phyloP scores from a whole-genome alignment of 129 eudicot genomes.

The Flaveria ramosissima region DNA sequence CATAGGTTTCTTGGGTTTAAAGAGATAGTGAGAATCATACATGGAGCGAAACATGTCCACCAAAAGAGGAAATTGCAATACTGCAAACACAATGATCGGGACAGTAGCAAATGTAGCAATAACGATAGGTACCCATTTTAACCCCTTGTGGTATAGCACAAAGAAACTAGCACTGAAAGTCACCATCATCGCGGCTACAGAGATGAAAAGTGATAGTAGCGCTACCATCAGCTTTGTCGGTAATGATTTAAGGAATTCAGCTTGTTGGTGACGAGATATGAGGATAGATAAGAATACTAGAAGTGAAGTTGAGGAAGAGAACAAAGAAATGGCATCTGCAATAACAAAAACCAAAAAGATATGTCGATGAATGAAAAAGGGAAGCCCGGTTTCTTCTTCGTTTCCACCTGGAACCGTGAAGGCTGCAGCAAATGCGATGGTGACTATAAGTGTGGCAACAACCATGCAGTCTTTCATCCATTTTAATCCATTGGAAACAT shows the following conservation, averaged over 20 bases:
- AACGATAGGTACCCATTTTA: conserved; percentile 28
- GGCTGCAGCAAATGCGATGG: conserved; percentile 35
- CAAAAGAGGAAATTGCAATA: conserved; percentile 21
- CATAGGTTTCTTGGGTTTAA: conserved; percentile 13
- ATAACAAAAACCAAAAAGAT: conserved; percentile 23
- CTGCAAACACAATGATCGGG: conserved; percentile 10
- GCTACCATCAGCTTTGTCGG: conserved; percentile 23
- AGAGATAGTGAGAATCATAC: conserved; percentile 15
- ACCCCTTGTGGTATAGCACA: conserved; percentile 23
- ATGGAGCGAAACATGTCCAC: conserved; percentile 26
- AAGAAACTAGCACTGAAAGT: conserved; percentile 33
- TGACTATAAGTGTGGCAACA: conserved; percentile 23
- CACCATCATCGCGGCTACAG: conserved; percentile 30
- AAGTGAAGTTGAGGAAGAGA: conserved; percentile 31
- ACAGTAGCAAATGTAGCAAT: conserved; percentile 1
- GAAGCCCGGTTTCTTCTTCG: conserved; percentile 11
- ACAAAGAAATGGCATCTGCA: conserved; percentile 34
- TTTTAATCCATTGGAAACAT: conserved; percentile 7
- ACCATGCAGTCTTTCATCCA: conserved; percentile 37
- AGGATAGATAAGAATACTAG: conserved; percentile 33
- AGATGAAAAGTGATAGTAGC: conserved; percentile 21
- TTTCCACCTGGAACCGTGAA: conserved; percentile 39
- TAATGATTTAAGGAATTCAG: conserved; percentile 16
- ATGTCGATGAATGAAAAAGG: conserved; percentile 2
- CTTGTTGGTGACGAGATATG: conserved; percentile 13